Percentiles rank a stretch among this genome's conserved stretches.
Evolutionary conservation across 2,329 filamentous ascomycete species (phyloP).

Genomic region (Peltaster fructicola): DNA sequence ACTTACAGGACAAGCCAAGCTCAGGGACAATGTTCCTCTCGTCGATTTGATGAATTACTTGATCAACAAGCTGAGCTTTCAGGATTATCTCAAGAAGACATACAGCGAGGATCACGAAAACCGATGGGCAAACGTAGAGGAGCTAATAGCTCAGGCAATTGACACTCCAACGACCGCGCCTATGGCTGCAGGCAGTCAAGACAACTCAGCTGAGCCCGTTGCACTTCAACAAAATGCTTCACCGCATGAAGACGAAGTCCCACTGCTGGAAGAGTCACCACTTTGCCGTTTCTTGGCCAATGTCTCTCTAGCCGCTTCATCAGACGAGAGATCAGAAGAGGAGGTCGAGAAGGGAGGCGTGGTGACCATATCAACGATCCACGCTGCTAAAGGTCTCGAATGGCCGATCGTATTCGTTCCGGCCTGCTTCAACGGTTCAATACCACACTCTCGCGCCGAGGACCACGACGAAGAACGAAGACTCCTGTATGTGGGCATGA

Average conservation of each 20-base stretch:
- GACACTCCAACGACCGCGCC: slow-evolving; percentile 52
- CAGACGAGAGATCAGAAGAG: slow-evolving; percentile 44
- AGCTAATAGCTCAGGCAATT: slow-evolving; percentile 62
- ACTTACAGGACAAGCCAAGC: slow-evolving; percentile 36
- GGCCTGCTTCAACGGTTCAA: slow-evolving; percentile 73
- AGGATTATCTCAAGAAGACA: slow-evolving; percentile 53
- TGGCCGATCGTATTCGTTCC: slow-evolving; percentile 94
- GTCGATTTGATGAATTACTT: slow-evolving; percentile 38
- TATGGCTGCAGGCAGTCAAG: no score
- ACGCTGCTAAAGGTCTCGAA: slow-evolving; percentile 87
- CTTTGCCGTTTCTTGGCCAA: slow-evolving; percentile 77
- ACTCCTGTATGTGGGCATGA: slow-evolving; percentile 92
- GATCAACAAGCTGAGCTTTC: slow-evolving; percentile 49
- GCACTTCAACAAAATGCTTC: slow-evolving; percentile 37
- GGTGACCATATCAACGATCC: slow-evolving; percentile 88
- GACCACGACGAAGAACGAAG: slow-evolving; percentile 76
- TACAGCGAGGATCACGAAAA: slow-evolving; percentile 60
- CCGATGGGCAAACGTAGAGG: slow-evolving; percentile 76
- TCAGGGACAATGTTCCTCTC: slow-evolving; percentile 26
- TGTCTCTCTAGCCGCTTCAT: slow-evolving; percentile 67
- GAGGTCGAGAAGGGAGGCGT: slow-evolving; percentile 37
- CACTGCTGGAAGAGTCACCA: slow-evolving; percentile 37
- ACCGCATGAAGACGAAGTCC: slow-evolving; percentile 50
- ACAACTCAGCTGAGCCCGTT: no score
- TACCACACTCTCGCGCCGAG: slow-evolving; percentile 74